Conservation (phyloP, 1,284 basidiomycete species). For the Tilletia indica region DNA sequence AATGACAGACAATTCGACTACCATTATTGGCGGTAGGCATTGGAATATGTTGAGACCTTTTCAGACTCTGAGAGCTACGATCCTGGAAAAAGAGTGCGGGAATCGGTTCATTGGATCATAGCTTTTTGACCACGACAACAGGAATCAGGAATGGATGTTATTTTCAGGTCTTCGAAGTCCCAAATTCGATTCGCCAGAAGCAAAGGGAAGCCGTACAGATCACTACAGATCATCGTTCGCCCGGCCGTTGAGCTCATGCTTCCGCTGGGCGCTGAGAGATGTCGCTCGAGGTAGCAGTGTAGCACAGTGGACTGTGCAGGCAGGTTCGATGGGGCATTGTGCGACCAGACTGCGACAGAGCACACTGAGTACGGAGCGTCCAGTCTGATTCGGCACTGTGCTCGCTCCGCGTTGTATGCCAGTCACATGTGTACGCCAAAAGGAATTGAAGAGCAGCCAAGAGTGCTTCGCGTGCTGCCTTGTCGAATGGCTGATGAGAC, state of each 20-base stretch:
- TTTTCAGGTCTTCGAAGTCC: no score
- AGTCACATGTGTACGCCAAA: conserved; percentile 29
- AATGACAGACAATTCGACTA: no score
- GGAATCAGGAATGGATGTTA: no score
- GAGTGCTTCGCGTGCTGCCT: conserved; percentile 3
- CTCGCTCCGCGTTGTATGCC: conserved; percentile 22
- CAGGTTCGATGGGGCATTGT: conserved; percentile 11
- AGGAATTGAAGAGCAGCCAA: conserved; percentile 22
- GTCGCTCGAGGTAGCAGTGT: neutral
- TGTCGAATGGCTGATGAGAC: neutral
- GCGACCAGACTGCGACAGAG: conserved; percentile 23
- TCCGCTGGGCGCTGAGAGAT: neutral
- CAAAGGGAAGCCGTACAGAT: no score
- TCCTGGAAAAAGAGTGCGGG: no score
- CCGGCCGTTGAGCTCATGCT: neutral
- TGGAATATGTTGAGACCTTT: no score
- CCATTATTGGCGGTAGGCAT: no score
- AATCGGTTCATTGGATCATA: no score
- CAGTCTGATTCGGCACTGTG: conserved; percentile 27
- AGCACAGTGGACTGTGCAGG: neutral
- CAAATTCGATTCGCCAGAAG: no score
- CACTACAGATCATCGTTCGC: no score
- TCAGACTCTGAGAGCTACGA: no score
- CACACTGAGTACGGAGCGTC: conserved; percentile 25
- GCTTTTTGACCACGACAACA: no score